These are phyloP conservation scores for Hypericum androsaemum DNA, from an alignment of 345 rosid species.

Conservation along the genomic window DNA sequence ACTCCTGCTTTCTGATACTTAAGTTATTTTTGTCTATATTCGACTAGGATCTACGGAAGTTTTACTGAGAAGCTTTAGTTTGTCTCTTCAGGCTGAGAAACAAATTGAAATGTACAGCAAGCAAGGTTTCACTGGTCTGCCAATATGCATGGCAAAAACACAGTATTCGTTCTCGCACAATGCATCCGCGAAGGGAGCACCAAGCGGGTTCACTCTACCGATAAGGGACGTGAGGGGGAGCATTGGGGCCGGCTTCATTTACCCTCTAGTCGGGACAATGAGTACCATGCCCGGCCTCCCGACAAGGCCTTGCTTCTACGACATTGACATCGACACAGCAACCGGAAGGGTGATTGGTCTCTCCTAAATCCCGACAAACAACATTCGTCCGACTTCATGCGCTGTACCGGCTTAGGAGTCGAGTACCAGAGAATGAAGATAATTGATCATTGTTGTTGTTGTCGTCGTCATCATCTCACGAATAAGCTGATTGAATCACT, in stretches of 20 bases:
- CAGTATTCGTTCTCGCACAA: slow-evolving; percentile 88
- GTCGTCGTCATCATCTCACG: too few relatives aligned
- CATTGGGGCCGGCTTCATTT: slow-evolving; percentile 95
- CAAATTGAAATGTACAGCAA: slow-evolving; percentile 86
- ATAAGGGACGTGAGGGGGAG: slow-evolving; percentile 93
- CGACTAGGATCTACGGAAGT: too few relatives aligned
- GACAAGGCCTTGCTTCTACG: slow-evolving; percentile 94
- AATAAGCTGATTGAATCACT: too few relatives aligned
- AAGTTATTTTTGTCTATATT: too few relatives aligned
- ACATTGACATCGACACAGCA: slow-evolving; percentile 68
- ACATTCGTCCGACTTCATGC: too few relatives aligned
- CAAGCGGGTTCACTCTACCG: slow-evolving; percentile 65
- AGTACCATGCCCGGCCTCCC: slow-evolving; percentile 99
- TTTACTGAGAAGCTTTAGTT: too few relatives aligned
- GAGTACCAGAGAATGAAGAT: too few relatives aligned
- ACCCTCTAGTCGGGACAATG: slow-evolving; percentile 92
- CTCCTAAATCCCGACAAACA: slow-evolving; percentile 46
- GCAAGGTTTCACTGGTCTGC: slow-evolving; percentile 87
- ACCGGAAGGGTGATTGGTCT: slow-evolving; percentile 88
- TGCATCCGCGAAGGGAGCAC: slow-evolving; percentile 83
- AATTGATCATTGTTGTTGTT: too few relatives aligned
- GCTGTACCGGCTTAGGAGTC: too few relatives aligned
- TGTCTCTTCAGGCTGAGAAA: slow-evolving; percentile 71
- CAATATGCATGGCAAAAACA: slow-evolving; percentile 97
- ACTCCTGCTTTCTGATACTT: too few relatives aligned